These are phyloP conservation scores for Metarhizium sp. DNA, from an alignment of 2,329 filamentous ascomycete species.

Conservation along the genomic window DNA sequence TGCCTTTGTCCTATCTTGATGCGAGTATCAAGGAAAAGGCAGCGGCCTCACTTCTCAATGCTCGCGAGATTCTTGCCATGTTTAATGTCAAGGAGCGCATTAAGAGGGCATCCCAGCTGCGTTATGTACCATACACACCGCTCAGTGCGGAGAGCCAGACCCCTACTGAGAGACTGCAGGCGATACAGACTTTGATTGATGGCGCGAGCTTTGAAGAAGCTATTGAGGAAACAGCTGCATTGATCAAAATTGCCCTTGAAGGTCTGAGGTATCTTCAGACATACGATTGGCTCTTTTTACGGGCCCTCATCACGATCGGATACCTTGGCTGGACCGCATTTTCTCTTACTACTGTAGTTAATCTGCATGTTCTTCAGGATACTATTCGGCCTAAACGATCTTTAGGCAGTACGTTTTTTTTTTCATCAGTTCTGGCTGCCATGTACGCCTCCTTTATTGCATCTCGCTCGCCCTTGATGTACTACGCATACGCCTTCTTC, in stretches of 20 bases:
- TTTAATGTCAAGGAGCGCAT: conserved; percentile 86
- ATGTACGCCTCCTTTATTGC: conserved; percentile 73
- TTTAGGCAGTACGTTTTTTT: conserved; percentile 48
- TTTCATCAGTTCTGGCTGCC: conserved; percentile 63
- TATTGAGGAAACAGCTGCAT: conserved; percentile 64
- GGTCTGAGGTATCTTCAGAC: conserved; percentile 92
- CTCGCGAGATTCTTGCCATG: conserved; percentile 84
- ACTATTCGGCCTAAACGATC: conserved; percentile 55
- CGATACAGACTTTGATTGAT: conserved; percentile 32
- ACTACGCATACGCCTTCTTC: conserved; percentile 88
- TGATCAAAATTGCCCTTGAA: conserved; percentile 69
- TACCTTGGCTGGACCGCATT: conserved; percentile 96
- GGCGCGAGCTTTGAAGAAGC: conserved; percentile 57
- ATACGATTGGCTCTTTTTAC: conserved; percentile 95
- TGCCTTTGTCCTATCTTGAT: conserved; percentile 75
- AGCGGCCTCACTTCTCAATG: conserved; percentile 74
- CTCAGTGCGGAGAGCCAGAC: conserved; percentile 57
- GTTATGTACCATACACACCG: conserved; percentile 65
- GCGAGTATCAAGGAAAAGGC: conserved; percentile 69
- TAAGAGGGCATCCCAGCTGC: conserved; percentile 67
- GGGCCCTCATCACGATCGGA: conserved; percentile 78
- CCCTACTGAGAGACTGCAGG: conserved; percentile 48
- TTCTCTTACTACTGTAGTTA: conserved; percentile 78
- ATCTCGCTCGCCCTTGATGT: conserved; percentile 70
- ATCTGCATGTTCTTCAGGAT: conserved; percentile 75